Base-by-base conservation (phyloP, 192 early-diverging fungal species). In the Cetraspora pellucida region DNA sequence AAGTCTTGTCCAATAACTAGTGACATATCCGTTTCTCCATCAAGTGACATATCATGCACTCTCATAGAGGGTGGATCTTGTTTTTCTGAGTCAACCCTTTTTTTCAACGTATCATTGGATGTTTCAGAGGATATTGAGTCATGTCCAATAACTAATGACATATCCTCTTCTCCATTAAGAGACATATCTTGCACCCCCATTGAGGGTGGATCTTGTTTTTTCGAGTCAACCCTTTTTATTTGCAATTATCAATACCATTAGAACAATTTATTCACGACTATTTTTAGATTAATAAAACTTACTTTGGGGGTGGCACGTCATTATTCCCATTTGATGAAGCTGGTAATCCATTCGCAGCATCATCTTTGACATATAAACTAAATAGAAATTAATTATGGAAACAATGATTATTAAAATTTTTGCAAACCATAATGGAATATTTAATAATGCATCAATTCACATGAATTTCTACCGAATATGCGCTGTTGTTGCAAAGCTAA, bases 401-500 rank as follows among this genome's bases (percentile, higher is more conserved):
- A 37, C 37, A 37, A 37, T 37, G 3, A 37, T 37, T 0, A 37
- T 0, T 37, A 7, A 37, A 7, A 37, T 37, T 1, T 7, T 37
- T 37, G 31, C 31, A 37, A 3, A 3, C 31, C 31, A 5, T 37
- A 37, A 37, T 37, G 37, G 0, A 1, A 6, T 37, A 7, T 7
- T 37, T 37, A 37, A 37, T 37, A 7, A 37, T n/a, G n/a, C n/a
- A 37, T 6, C 0, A 37, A 37, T 37, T 37, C 37, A 37, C 3
- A 1, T 37, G 37, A 37, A 28, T 31, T 44, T n/a, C 43, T 65
- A 65, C 63, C 63, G 63, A 65, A 65, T 31, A 43, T 16, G 30
- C 10, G 63, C 63, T 43, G 28, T 65, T 10, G 63, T n/a, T n/a
- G 63, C 63, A 65, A 65, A 65, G 2, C 63, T 65, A 37, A 65